A percentile compares a stretch with the other conserved stretches of the same genome.
Conservation (phyloP, 1,139 yeast species). For the Ogataea hybrid region DNA sequence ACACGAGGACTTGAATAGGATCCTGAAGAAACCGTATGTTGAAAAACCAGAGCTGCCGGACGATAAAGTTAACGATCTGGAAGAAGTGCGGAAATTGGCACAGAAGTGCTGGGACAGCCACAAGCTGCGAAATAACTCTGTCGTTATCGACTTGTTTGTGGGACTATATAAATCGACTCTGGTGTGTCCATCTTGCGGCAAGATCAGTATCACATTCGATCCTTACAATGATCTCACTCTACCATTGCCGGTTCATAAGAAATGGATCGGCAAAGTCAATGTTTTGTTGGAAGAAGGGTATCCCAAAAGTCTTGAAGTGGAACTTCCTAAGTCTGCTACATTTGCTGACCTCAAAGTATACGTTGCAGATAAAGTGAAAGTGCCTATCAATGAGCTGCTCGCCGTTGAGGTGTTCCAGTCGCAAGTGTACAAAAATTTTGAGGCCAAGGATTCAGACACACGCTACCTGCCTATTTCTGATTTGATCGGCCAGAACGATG, state of each 20-base stretch:
- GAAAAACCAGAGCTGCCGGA: slow-evolving; percentile 82
- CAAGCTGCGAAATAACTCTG: slow-evolving; percentile 78
- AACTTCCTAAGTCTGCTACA: slow-evolving; percentile 63
- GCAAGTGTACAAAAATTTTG: slow-evolving; percentile 69
- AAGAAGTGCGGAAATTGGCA: slow-evolving; percentile 63
- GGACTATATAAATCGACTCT: slow-evolving; percentile 89
- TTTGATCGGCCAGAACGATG: slow-evolving; percentile 61
- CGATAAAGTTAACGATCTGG: slow-evolving; percentile 55
- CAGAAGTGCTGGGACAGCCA: slow-evolving; percentile 80
- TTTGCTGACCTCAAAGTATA: slow-evolving; percentile 64
- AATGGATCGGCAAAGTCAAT: slow-evolving; percentile 68
- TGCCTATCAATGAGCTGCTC: slow-evolving; percentile 46
- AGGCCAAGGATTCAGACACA: slow-evolving; percentile 53
- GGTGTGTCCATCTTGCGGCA: slow-evolving; percentile 81
- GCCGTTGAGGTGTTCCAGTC: slow-evolving; percentile 72
- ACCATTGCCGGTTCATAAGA: slow-evolving; percentile 77
- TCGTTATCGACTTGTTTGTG: slow-evolving; percentile 80
- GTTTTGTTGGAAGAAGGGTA: slow-evolving; percentile 58
- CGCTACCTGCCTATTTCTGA: slow-evolving; percentile 69
- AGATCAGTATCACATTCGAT: slow-evolving; percentile 86
- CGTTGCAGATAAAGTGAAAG: slow-evolving; percentile 50
- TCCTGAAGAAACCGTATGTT: slow-evolving; percentile 76
- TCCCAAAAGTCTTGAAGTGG: slow-evolving; percentile 61
- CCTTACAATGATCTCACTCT: slow-evolving; percentile 90
- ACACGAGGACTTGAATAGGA: slow-evolving; percentile 90